phyloP scores from a whole-genome alignment of 2,329 filamentous ascomycete species.

The Purpureocillium lavendulum region DNA sequence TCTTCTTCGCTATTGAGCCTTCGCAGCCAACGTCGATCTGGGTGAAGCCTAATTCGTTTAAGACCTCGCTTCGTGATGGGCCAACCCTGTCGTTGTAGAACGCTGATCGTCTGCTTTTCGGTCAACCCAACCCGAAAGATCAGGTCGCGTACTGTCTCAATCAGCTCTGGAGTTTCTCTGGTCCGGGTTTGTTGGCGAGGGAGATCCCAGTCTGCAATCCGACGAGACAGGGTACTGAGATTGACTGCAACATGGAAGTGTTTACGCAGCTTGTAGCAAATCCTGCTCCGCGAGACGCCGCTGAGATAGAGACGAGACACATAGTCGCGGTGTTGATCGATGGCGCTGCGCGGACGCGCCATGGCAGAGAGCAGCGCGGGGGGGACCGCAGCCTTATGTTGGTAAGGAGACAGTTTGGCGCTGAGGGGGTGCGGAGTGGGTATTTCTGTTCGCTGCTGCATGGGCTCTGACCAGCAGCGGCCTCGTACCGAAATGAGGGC shows the following conservation, averaged over 20 bases:
- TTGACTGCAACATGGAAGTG: conserved; percentile 1
- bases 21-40: neutral
- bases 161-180: conserved; percentile 5
- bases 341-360: conserved; percentile 1
- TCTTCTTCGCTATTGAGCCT: conserved; percentile 2
- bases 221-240: too few relatives aligned
- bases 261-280: conserved; percentile 4
- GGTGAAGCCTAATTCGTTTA: neutral
- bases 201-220: conserved; percentile 1
- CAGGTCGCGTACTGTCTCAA: conserved; percentile 5
- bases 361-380: neutral
- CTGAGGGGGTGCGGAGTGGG: neutral
- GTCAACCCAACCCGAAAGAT: conserved; percentile 1
- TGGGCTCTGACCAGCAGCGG: too few relatives aligned
- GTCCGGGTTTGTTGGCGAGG: conserved; percentile 4
- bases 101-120: neutral
- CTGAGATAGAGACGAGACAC: neutral
- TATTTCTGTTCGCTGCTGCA: neutral
- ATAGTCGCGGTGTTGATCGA: conserved; percentile 6
- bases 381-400: neutral
- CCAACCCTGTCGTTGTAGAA: neutral
- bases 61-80: neutral
- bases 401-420: neutral
- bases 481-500: too few relatives aligned
- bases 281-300: conserved; percentile 4